These are phyloP conservation scores for Aspergillus sp. DNA, from an alignment of 2,329 filamentous ascomycete genomes.

Conservation along the genomic window DNA sequence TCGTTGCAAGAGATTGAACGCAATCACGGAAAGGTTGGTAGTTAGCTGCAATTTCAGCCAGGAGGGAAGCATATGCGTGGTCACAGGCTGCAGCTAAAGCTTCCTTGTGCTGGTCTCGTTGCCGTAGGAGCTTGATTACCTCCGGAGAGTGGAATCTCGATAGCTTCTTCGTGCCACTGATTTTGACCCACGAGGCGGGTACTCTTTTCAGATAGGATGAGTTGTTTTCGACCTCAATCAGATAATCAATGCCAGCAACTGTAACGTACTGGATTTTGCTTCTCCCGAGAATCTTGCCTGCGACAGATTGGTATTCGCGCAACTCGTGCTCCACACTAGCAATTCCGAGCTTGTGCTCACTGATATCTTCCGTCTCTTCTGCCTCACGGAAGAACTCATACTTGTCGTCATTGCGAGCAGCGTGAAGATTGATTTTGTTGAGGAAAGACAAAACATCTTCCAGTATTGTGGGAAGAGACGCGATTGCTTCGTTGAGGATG, in stretches of 20 bases:
- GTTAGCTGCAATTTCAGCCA: slow-evolving; percentile 71
- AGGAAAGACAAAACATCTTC: slow-evolving; percentile 71
- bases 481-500: slow-evolving; percentile 69
- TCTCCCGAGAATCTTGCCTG: slow-evolving; percentile 69
- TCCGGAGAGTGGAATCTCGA: slow-evolving; percentile 94
- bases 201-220: slow-evolving; percentile 72
- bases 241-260: slow-evolving; percentile 86
- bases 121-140: slow-evolving; percentile 75
- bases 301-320: slow-evolving; percentile 68
- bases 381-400: slow-evolving; percentile 89
- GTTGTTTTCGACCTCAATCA: slow-evolving; percentile 84
- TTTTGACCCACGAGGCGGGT: slow-evolving; percentile 91
- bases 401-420: slow-evolving; percentile 85
- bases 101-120: slow-evolving; percentile 93
- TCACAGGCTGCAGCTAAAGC: slow-evolving; percentile 90
- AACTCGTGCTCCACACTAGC: slow-evolving; percentile 89
- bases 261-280: slow-evolving; percentile 75
- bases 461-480: slow-evolving; percentile 71
- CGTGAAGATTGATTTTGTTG: slow-evolving; percentile 78
- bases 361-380: slow-evolving; percentile 84
- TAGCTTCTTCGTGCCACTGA: slow-evolving; percentile 88
- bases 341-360: slow-evolving; percentile 84
- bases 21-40: slow-evolving; percentile 90
- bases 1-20: slow-evolving; percentile 76
- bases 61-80: slow-evolving; percentile 69